Evolutionary conservation across 2,329 filamentous ascomycete species (phyloP).

Genomic region (Hypoxylon sp.): DNA sequence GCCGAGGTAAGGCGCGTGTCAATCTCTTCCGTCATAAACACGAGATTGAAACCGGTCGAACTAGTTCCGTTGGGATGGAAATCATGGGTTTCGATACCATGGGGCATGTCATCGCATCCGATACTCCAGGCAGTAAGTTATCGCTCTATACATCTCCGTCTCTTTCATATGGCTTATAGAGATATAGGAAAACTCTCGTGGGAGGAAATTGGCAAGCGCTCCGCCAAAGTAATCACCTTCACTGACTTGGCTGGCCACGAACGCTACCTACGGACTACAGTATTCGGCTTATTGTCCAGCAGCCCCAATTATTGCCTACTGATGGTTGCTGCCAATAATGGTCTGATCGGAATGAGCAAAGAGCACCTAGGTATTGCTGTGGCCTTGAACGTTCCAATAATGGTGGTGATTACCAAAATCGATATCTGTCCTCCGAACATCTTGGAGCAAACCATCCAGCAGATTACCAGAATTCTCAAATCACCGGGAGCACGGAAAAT

Average conservation of each 20-base stretch:
- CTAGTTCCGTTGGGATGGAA: conserved; percentile 97
- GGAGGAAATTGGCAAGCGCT: conserved; percentile 97
- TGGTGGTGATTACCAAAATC: conserved; percentile 98
- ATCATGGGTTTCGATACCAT: conserved; percentile 96
- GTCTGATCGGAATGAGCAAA: conserved; percentile 97
- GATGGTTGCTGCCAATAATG: conserved; percentile 99
- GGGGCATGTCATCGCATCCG: conserved; percentile 85
- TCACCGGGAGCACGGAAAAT: conserved; percentile 95
- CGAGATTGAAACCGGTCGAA: conserved; percentile 94
- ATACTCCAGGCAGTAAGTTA: conserved; percentile 81
- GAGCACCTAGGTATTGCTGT: conserved; percentile 96
- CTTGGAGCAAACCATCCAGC: conserved; percentile 90
- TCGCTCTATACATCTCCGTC: not conserved
- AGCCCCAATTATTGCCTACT: conserved; percentile 97
- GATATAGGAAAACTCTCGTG: conserved; percentile 78
- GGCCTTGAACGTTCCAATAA: conserved; percentile 94
- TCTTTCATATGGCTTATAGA: conserved; percentile 35
- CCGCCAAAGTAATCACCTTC: conserved; percentile 96
- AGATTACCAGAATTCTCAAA: conserved; percentile 93
- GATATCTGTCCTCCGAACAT: conserved; percentile 98
- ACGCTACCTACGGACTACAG: conserved; percentile 93
- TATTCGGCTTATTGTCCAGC: conserved; percentile 93
- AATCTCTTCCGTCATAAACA: conserved; percentile 99
- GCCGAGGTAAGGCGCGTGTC: conserved; percentile 90
- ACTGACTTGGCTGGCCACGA: conserved; percentile 97